A percentile compares a stretch with the other conserved stretches of the same genome.
Evolutionary conservation across 345 rosid species (phyloP).

Genomic region (Gossypium raimondii): DNA sequence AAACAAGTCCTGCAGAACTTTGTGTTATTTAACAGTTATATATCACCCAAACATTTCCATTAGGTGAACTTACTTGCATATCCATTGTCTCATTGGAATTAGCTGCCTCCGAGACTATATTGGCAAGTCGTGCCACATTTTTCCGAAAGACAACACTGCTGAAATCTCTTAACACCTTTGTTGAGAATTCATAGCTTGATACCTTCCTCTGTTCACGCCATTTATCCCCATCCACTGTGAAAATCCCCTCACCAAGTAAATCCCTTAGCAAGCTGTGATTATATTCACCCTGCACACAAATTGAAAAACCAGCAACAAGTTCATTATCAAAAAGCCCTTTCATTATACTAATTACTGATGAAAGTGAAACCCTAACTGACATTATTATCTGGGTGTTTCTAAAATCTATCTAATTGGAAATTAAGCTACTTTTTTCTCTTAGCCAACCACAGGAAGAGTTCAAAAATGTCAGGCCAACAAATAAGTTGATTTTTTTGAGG

Average conservation of each 20-base stretch:
- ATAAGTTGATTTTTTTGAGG: background rate
- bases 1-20: conserved; percentile 39
- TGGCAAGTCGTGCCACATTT: conserved; percentile 38
- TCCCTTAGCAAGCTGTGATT: conserved; percentile 36
- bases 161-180: conserved; percentile 41
- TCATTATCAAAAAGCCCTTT: background rate
- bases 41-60: background rate
- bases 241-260: conserved; percentile 49
- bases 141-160: conserved; percentile 36
- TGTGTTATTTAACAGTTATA: background rate
- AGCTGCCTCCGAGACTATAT: conserved; percentile 31
- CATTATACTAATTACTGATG: background rate
- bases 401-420: background rate
- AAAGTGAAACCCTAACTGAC: no score
- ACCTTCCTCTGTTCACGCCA: conserved; percentile 54
- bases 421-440: background rate
- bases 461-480: background rate
- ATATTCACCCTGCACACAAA: conserved; percentile 32
- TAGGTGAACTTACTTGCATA: conserved; percentile 32
- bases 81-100: conserved; percentile 24
- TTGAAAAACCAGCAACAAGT: background rate
- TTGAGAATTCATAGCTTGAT: conserved; percentile 47
- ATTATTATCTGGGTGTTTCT: background rate
- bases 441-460: background rate
- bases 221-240: conserved; percentile 44